These are phyloP conservation scores for Trichoderma lentiforme DNA, from an alignment of 2,329 filamentous ascomycete genomes.

Conservation along the genomic window DNA sequence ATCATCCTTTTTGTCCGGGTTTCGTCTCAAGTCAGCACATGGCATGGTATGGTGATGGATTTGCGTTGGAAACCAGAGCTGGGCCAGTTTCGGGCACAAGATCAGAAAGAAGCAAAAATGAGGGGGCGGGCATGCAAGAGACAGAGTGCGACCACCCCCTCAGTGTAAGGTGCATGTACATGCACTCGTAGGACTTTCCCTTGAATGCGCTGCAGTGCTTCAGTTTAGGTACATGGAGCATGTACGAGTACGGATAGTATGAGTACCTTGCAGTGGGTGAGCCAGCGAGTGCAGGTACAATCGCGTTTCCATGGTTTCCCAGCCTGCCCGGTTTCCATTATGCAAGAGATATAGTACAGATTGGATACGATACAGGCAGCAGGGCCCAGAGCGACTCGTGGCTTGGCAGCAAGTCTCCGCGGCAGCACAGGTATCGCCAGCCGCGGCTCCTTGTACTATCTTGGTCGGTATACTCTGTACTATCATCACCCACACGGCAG, in stretches of 20 bases:
- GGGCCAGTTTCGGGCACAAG: slow-evolving; percentile 8
- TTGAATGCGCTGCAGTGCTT: too few relatives aligned
- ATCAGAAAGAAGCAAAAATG: slow-evolving; percentile 7
- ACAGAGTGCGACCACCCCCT: background rate
- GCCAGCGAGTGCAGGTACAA: background rate
- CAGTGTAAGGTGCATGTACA: background rate
- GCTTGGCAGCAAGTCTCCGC: background rate
- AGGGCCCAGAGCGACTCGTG: background rate
- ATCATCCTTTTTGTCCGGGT: background rate
- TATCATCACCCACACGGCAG: background rate
- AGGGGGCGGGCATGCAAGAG: slow-evolving; percentile 5
- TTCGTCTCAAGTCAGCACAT: slow-evolving; percentile 7
- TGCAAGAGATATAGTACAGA: background rate
- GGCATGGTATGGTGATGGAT: background rate
- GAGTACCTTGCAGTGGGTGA: background rate
- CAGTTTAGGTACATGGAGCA: background rate
- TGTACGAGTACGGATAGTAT: background rate
- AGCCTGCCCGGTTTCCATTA: background rate
- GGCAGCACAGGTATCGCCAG: background rate
- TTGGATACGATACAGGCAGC: background rate
- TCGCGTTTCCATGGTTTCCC: background rate
- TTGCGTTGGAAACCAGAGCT: background rate
- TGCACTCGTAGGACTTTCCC: background rate
- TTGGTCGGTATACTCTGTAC: background rate
- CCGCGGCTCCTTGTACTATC: background rate